A percentile compares a stretch with the other conserved stretches of the same genome.
Conservation (phyloP, 495 filamentous ascomycete species). For the Penicillium coffeae region DNA sequence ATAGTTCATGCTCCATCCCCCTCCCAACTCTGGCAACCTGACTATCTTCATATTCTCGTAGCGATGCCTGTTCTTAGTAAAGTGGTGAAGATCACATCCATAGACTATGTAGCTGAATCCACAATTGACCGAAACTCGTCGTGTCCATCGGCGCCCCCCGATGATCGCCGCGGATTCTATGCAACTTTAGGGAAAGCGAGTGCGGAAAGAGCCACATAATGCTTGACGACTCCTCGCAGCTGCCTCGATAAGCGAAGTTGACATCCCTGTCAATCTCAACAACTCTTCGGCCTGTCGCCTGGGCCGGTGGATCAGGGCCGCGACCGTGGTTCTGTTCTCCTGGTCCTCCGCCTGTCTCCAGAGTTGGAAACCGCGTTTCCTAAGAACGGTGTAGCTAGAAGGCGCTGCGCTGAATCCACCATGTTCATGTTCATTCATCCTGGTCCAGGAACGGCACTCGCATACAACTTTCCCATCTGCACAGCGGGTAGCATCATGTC, state of each 20-base stretch:
- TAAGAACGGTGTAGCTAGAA: no score
- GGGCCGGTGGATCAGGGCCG: not conserved
- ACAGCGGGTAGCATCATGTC: no score
- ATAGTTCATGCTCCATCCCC: no score
- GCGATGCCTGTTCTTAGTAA: not conserved
- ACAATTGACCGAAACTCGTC: not conserved
- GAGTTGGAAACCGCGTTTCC: no score
- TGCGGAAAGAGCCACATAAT: not conserved
- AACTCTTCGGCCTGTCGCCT: not conserved
- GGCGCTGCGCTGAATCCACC: no score
- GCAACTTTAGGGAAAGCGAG: no score
- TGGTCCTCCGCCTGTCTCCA: no score
- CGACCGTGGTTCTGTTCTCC: not conserved
- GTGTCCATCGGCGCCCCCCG: not conserved
- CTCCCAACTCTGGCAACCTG: no score
- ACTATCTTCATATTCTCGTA: not conserved
- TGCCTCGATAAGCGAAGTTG: not conserved
- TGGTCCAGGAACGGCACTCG: not conserved
- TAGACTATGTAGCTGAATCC: not conserved
- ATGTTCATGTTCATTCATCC: no score
- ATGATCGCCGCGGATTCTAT: no score
- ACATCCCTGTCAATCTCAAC: not conserved
- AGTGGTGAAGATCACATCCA: not conserved
- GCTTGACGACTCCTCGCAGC: not conserved
- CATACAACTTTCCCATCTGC: not conserved